Evolutionary conservation across 148 eudicot species (phyloP).

Genomic region (Beta vulgaris): DNA sequence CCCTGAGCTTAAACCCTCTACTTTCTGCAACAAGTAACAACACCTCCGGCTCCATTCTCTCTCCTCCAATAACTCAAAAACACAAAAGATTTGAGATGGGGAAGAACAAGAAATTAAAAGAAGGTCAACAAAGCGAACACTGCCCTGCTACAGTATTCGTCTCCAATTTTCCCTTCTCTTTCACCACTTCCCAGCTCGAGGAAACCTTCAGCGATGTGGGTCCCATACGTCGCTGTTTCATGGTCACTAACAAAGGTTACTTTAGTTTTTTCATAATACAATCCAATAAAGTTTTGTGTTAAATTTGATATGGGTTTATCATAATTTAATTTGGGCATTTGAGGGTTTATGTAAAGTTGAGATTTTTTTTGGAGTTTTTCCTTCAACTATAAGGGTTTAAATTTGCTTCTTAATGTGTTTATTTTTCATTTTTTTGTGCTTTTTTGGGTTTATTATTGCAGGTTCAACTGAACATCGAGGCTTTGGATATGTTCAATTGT

Average conservation of each 20-base stretch:
- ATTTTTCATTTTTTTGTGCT: neutral
- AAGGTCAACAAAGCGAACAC: conserved; percentile 39
- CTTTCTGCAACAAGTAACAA: conserved; percentile 12
- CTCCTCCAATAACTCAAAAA: neutral
- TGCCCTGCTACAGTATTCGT: conserved; percentile 71
- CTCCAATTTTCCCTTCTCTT: conserved; percentile 64
- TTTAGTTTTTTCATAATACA: neutral
- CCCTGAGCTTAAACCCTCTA: conserved; percentile 22
- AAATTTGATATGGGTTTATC: neutral
- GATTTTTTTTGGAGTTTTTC: neutral
- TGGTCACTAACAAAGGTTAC: conserved; percentile 78
- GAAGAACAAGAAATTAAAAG: conserved; percentile 33
- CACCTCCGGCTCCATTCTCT: neutral
- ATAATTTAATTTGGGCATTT: neutral
- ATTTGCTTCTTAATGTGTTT: too few relatives aligned
- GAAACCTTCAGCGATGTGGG: conserved; percentile 90
- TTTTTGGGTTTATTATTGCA: conserved; percentile 28
- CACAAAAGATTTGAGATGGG: too few relatives aligned
- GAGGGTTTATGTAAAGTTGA: neutral
- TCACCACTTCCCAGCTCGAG: conserved; percentile 70
- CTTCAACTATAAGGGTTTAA: too few relatives aligned
- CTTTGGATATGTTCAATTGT: conserved; percentile 88
- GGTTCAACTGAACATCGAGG: conserved; percentile 86
- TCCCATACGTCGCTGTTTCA: conserved; percentile 80
- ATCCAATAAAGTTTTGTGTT: neutral